A percentile compares a stretch with the other conserved stretches of the same genome.
These are phyloP conservation scores for Schoenoplectus tabernaemontani DNA, from an alignment of 202 grass and related monocot genomes.

Conservation along the genomic window DNA sequence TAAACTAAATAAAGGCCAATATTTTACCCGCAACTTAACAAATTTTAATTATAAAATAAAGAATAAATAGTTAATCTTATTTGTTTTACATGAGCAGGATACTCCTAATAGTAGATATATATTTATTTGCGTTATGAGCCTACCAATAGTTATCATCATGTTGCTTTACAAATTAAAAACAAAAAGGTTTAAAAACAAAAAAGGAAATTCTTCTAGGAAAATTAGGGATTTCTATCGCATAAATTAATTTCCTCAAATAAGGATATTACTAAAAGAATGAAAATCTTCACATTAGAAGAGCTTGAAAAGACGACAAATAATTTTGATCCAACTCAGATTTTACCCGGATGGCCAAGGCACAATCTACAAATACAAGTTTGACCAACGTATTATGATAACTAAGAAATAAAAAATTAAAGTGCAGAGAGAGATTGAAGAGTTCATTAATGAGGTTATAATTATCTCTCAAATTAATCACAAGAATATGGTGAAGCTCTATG, in stretches of 20 bases:
- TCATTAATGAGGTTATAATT: slow-evolving; percentile 59
- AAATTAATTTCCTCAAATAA: slow-evolving; percentile 29
- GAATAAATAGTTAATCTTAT: background rate
- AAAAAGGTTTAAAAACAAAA: slow-evolving; percentile 2
- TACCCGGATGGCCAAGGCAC: slow-evolving; percentile 43
- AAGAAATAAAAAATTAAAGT: slow-evolving; percentile 42
- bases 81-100: slow-evolving; percentile 14
- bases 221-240: slow-evolving; percentile 33
- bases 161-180: slow-evolving; percentile 12
- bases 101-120: background rate
- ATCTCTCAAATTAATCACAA: slow-evolving; percentile 65
- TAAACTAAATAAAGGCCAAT: background rate
- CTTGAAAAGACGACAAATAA: slow-evolving; percentile 50
- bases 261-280: slow-evolving; percentile 43
- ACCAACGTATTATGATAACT: slow-evolving; percentile 45
- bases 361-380: slow-evolving; percentile 49
- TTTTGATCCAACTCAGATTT: slow-evolving; percentile 39
- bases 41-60: slow-evolving; percentile 7
- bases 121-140: background rate
- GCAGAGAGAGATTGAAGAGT: slow-evolving; percentile 40
- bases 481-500: slow-evolving; percentile 56
- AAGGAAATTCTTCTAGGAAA: slow-evolving; percentile 25
- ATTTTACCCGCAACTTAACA: slow-evolving; percentile 21
- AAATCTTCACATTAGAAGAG: slow-evolving; percentile 51
- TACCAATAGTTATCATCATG: background rate